Evolutionary conservation across 805 yeast species (phyloP).

Genomic region (Starmerella apis): DNA sequence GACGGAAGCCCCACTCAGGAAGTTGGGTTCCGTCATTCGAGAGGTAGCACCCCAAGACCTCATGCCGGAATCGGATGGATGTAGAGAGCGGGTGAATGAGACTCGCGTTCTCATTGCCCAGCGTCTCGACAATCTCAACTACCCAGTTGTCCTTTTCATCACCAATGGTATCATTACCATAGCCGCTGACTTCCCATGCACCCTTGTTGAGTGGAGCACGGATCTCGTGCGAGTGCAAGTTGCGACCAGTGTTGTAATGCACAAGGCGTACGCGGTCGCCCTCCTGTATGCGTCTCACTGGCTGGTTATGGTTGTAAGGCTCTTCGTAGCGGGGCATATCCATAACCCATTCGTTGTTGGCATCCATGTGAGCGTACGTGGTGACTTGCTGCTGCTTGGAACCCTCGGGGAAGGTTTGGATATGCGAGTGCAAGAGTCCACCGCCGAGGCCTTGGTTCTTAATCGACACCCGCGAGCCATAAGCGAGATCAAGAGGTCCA

Average conservation of each 20-base stretch:
- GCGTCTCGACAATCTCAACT: slow-evolving; percentile 58
- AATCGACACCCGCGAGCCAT: slow-evolving; percentile 63
- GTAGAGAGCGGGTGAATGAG: slow-evolving; percentile 60
- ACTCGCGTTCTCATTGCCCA: slow-evolving; percentile 41
- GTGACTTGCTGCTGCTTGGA: slow-evolving; percentile 97
- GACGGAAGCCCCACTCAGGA: slow-evolving; percentile 97
- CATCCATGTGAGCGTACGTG: slow-evolving; percentile 42
- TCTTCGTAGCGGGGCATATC: slow-evolving; percentile 34
- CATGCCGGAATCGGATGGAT: slow-evolving; percentile 62
- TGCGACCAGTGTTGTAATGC: slow-evolving; percentile 73
- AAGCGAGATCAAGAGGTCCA: slow-evolving; percentile 62
- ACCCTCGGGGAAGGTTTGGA: slow-evolving; percentile 66
- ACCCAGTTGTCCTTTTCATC: slow-evolving; percentile 89
- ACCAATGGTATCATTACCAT: slow-evolving; percentile 65
- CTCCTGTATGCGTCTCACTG: slow-evolving; percentile 40
- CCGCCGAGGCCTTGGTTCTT: slow-evolving; percentile 69
- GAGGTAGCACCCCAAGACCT: slow-evolving; percentile 80
- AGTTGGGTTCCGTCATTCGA: slow-evolving; percentile 77
- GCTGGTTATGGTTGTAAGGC: slow-evolving; percentile 34
- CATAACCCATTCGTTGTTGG: slow-evolving; percentile 77
- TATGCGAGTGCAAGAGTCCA: slow-evolving; percentile 75
- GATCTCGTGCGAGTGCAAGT: slow-evolving; percentile 81
- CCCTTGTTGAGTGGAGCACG: slow-evolving; percentile 88
- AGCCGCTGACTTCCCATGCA: slow-evolving; percentile 90
- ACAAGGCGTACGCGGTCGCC: slow-evolving; percentile 68